Base-by-base conservation (phyloP, 495 filamentous ascomycete species). In the Recurvomyces mirabilis region DNA sequence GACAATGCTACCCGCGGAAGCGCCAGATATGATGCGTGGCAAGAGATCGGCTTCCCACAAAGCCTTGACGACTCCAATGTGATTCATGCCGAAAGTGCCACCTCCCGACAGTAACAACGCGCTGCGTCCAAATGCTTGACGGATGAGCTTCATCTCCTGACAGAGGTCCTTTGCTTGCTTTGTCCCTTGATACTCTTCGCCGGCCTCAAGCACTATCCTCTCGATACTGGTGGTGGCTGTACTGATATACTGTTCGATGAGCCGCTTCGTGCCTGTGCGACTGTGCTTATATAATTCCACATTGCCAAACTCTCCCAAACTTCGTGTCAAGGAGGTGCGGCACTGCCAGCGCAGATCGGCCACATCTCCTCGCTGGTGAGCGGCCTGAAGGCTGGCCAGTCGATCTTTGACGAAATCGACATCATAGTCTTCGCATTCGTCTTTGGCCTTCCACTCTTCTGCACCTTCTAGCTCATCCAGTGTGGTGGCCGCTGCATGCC, bases 11-110 rank as follows among this genome's bases (percentile, higher is more conserved):
- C 89, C 89, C 2, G 89, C 89, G 1, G 87, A 94, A 0, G 88
- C 82, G 5, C 89, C 89, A 0, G 87, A 94, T 42, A 96, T 88
- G 57, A 96, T 91, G 15, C 87, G 77, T 6, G 89, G 89, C 1
- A 95, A 72, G 3, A 94, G 68, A 0, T 72, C 73, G 13, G 73
- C 65, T 57, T 93, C 77, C 58, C 74, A 87, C 13, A 96, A 71
- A 4, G 82, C 72, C 54, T 94, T 93, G 49, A 94, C 65, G n/a
- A 95, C 88, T 1, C 89, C 89, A 48, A 95, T 82, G 60, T 96
- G 89, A 36, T 82, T 84, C 89, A 96, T 94, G 20, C 89, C 89
- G 61, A 94, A 89, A 0, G 87, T 95, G 0, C 82, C 89, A 7
- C 89, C 89, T 13, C 89, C 89, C 12, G 87, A 94, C 15, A 95